Evolutionary conservation across 2,329 filamentous ascomycete genomes (phyloP).

Genomic region (Corynespora cassiicola): DNA sequence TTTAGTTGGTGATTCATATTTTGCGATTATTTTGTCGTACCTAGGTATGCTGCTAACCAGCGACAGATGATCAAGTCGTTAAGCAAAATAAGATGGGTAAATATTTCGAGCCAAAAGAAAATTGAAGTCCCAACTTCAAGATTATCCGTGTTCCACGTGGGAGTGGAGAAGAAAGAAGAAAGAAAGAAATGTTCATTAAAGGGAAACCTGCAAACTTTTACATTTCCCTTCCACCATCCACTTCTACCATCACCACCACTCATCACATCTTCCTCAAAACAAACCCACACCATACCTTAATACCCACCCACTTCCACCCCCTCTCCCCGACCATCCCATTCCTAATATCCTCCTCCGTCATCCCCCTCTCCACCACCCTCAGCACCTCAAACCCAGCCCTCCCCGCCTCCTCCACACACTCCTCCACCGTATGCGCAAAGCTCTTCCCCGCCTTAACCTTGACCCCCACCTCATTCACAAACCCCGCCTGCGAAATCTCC

Average conservation of each 20-base stretch:
- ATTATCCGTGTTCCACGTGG: too few relatives aligned
- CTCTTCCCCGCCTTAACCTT: slow-evolving; percentile 68
- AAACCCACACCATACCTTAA: slow-evolving; percentile 48
- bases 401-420: slow-evolving; percentile 59
- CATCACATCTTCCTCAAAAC: slow-evolving; percentile 31
- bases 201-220: too few relatives aligned
- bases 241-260: not conserved
- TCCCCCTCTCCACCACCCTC: slow-evolving; percentile 31
- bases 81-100: too few relatives aligned
- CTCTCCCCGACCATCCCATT: slow-evolving; percentile 37
- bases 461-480: slow-evolving; percentile 57
- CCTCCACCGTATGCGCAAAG: slow-evolving; percentile 61
- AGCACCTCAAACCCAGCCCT: slow-evolving; percentile 38
- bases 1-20: too few relatives aligned
- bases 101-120: too few relatives aligned
- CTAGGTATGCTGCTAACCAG: too few relatives aligned
- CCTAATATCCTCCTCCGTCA: slow-evolving; percentile 38
- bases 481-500: slow-evolving; percentile 64
- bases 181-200: too few relatives aligned
- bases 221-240: not conserved
- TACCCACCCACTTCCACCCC: slow-evolving; percentile 49
- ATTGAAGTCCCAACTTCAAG: too few relatives aligned
- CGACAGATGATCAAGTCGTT: too few relatives aligned
- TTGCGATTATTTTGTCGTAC: too few relatives aligned
- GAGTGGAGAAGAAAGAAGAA: too few relatives aligned